These are phyloP conservation scores for Suhomyces bolitotheri DNA, from an alignment of 1,139 yeast genomes.

Conservation along the genomic window DNA sequence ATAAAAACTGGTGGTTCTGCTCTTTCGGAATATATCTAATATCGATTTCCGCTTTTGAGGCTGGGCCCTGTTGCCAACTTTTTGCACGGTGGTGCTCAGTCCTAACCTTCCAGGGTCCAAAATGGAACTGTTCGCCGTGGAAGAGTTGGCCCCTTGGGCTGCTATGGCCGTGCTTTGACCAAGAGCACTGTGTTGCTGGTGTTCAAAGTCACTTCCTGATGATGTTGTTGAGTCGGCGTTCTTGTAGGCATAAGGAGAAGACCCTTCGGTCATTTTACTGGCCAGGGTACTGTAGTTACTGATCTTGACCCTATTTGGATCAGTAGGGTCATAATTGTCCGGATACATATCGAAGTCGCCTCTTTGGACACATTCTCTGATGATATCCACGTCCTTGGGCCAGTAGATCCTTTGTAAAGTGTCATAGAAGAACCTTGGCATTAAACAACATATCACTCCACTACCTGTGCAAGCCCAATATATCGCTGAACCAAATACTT, in stretches of 20 bases:
- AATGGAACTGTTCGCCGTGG: conserved; percentile 1
- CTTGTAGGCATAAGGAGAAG: conserved; percentile 10
- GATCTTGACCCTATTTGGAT: conserved; percentile 44
- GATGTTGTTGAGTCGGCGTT: conserved; percentile 11
- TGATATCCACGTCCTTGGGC: conserved; percentile 83
- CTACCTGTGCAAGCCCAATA: conserved; percentile 84
- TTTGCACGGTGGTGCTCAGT: conserved; percentile 2
- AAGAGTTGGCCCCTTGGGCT: not conserved
- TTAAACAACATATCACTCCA: conserved; percentile 68
- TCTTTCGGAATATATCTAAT: conserved; percentile 29
- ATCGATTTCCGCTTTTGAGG: conserved; percentile 25
- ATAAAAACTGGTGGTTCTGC: conserved; percentile 26
- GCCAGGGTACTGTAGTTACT: conserved; percentile 25
- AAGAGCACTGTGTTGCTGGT: conserved; percentile 10
- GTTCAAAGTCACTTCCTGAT: conserved; percentile 20
- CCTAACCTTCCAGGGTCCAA: conserved; percentile 6
- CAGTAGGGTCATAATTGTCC: conserved; percentile 64
- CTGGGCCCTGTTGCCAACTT: conserved; percentile 1
- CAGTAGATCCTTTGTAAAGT: conserved; percentile 57
- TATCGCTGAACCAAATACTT: conserved; percentile 66
- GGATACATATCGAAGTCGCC: conserved; percentile 65
- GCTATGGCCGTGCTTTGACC: conserved; percentile 10
- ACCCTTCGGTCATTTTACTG: conserved; percentile 4
- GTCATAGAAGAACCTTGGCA: conserved; percentile 76
- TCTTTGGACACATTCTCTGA: conserved; percentile 69